phyloP scores from a whole-genome alignment of 2,329 filamentous ascomycete species.

The Trichoderma harzianum region DNA sequence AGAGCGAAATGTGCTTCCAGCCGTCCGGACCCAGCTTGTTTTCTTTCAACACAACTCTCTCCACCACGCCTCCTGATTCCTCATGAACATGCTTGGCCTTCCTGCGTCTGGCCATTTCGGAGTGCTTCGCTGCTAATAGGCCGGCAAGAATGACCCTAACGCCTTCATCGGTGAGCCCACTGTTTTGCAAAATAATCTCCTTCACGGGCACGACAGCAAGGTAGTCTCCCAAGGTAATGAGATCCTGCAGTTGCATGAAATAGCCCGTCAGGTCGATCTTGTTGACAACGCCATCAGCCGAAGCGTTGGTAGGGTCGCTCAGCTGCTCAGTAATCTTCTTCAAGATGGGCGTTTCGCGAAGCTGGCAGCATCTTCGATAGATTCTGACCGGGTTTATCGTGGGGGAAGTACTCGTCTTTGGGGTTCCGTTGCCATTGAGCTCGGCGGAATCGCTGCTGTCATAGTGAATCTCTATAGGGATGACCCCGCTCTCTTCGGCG shows the following conservation, averaged over 20 bases:
- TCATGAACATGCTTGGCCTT: constrained; percentile 42
- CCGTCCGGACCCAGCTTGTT: constrained; percentile 86
- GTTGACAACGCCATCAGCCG: constrained; percentile 69
- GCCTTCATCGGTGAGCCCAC: constrained; percentile 81
- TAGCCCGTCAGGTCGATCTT: constrained; percentile 83
- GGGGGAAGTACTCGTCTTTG: constrained; percentile 47
- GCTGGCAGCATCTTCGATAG: constrained; percentile 89
- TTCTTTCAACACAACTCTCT: constrained; percentile 84
- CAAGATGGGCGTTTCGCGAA: constrained; percentile 87
- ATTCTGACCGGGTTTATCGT: constrained; percentile 91
- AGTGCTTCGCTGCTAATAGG: constrained; percentile 72
- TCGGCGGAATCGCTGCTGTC: constrained; percentile 61
- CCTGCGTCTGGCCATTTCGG: constrained; percentile 50
- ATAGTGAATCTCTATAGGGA: constrained; percentile 77
- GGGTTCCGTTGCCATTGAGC: constrained; percentile 21
- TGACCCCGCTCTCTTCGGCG: constrained; percentile 81
- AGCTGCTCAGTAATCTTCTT: constrained; percentile 92
- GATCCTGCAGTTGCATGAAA: constrained; percentile 75
- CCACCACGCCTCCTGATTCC: constrained; percentile 68
- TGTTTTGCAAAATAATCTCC: constrained; percentile 82
- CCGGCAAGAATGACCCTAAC: constrained; percentile 83
- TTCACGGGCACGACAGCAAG: constrained; percentile 88
- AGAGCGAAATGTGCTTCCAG: constrained; percentile 87
- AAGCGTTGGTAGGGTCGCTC: constrained; percentile 62
- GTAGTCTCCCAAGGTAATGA: constrained; percentile 88